These are phyloP conservation scores for Rhodosporidiobolus odoratus DNA, from an alignment of 768 basidiomycete genomes.

Conservation along the genomic window DNA sequence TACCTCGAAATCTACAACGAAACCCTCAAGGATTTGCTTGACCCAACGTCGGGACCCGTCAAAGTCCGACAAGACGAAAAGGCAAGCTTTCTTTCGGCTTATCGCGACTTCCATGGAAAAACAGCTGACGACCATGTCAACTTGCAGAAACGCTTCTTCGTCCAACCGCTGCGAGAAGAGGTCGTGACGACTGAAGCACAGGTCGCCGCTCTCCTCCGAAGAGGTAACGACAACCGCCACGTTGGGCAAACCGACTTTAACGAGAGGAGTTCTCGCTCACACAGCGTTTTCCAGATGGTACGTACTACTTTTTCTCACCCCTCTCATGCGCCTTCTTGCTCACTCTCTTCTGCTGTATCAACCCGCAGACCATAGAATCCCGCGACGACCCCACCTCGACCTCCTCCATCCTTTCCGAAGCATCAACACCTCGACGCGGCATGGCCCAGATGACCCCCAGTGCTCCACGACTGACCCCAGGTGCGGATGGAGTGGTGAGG, in stretches of 20 bases:
- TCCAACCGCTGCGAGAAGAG: constrained; percentile 81
- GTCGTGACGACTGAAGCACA: constrained; percentile 85
- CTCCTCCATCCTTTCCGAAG: neutral
- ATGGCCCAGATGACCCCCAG: constrained; percentile 20
- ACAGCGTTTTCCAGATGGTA: constrained; percentile 88
- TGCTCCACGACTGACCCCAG: constrained; percentile 19
- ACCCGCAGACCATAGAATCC: constrained; percentile 40
- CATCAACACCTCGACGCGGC: neutral
- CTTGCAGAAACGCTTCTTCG: constrained; percentile 43
- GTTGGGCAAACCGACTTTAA: constrained; percentile 98
- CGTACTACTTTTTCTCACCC: constrained; percentile 29
- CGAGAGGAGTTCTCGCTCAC: constrained; percentile 84
- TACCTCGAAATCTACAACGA: constrained; percentile 61
- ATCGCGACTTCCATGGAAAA: constrained; percentile 22
- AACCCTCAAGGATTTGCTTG: constrained; percentile 75
- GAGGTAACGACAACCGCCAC: constrained; percentile 80
- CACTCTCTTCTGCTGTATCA: neutral
- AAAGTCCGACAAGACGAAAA: constrained; percentile 40
- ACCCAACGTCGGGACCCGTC: constrained; percentile 37
- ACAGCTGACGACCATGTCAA: neutral
- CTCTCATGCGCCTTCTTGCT: neutral
- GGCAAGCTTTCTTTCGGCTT: constrained; percentile 11
- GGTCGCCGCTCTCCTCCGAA: constrained; percentile 73
- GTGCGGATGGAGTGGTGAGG: constrained; percentile 33
- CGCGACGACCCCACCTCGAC: constrained; percentile 26